Conservation (phyloP, 31 red algal genomes). For the Asparagopsis taxiformis region DNA sequence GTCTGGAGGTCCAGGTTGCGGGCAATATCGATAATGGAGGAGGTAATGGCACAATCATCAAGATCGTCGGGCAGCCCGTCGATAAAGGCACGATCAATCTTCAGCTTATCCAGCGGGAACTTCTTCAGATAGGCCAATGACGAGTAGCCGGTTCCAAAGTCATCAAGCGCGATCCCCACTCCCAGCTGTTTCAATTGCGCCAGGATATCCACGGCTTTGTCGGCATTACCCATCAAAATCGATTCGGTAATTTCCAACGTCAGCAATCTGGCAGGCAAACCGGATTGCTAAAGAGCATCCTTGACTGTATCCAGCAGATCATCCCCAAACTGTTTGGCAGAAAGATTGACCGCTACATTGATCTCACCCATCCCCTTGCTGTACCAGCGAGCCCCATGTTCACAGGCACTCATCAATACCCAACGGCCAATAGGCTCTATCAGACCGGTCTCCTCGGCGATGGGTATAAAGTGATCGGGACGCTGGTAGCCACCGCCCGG, state of each 20-base stretch:
- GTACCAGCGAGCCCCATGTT: not conserved
- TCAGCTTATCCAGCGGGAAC: conserved; percentile 7
- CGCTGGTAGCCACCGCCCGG: not conserved
- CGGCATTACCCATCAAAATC: not conserved
- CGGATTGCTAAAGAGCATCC: not conserved
- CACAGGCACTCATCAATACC: conserved; percentile 1
- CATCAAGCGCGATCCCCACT: conserved; percentile 1
- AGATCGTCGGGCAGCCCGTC: not conserved
- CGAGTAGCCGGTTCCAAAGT: conserved; percentile 44
- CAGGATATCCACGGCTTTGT: not conserved
- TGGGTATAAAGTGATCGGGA: conserved; percentile 6
- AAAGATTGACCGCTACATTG: conserved; percentile 13
- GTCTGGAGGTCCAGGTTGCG: conserved; percentile 4
- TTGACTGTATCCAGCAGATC: not conserved
- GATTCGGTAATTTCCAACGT: conserved; percentile 22
- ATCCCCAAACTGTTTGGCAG: not conserved
- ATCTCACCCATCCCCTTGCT: not conserved
- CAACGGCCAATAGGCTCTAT: conserved; percentile 2
- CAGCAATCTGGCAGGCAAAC: not conserved
- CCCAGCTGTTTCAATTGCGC: not conserved
- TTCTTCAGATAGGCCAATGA: conserved; percentile 17
- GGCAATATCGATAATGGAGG: not conserved
- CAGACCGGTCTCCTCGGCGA: not conserved
- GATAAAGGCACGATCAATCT: conserved; percentile 23
- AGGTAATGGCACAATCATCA: not conserved